phyloP scores from a whole-genome alignment of 73 alveolate species.

The Loxodes magnus region DNA sequence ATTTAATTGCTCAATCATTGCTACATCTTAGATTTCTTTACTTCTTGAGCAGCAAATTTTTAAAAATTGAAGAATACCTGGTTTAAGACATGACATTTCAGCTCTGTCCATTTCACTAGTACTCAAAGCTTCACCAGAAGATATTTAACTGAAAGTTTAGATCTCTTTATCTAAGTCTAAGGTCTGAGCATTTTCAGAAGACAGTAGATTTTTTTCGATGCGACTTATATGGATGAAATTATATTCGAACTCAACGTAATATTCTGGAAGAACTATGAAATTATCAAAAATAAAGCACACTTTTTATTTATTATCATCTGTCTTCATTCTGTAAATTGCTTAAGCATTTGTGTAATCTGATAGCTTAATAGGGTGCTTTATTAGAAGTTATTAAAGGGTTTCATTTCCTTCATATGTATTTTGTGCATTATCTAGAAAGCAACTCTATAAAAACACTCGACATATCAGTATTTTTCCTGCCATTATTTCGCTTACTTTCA shows the following conservation, averaged over 20 bases:
- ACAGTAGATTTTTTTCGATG: not conserved
- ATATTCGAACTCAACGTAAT: constrained; percentile 74
- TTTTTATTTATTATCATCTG: constrained; percentile 46
- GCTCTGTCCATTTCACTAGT: not conserved
- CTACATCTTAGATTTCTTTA: not conserved
- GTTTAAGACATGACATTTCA: not conserved
- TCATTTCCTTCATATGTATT: constrained; percentile 33
- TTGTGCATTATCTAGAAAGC: constrained; percentile 37
- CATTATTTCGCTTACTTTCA: constrained; percentile 38
- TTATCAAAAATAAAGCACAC: constrained; percentile 76
- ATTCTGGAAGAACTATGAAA: constrained; percentile 71
- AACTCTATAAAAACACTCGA: constrained; percentile 56
- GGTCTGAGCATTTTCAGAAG: not conserved
- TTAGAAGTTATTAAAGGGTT: constrained; percentile 48
- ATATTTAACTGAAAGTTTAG: not conserved
- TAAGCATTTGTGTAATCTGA: constrained; percentile 22
- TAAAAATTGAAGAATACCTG: not conserved
- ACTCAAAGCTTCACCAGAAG: not conserved
- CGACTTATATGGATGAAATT: constrained; percentile 1
- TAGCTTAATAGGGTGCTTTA: constrained; percentile 41
- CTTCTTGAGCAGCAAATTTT: not conserved
- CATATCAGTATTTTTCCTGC: constrained; percentile 67
- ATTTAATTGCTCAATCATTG: not conserved
- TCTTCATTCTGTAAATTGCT: constrained; percentile 51
- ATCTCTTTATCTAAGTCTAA: not conserved